Evolutionary conservation across 78 protist species (phyloP), one percentile per base, ranked within the genome.

Genomic region (Isochrysis galbana): DNA sequence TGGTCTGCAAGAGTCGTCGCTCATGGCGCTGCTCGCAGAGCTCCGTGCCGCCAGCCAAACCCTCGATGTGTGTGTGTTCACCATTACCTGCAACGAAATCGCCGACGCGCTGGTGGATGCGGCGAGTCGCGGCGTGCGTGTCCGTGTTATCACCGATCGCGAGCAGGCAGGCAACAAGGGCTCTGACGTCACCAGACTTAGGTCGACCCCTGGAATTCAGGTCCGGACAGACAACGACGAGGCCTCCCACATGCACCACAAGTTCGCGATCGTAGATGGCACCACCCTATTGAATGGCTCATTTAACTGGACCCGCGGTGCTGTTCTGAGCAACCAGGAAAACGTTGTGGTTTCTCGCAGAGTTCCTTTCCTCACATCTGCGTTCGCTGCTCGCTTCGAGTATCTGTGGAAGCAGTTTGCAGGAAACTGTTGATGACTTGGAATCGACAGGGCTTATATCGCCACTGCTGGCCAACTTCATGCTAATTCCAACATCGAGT

Each of bases 241-340:
- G 61, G 61, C 7, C 29, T 5, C 10, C 54, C 95, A 89, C 67
- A 93, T 93, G 95, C 95, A 93, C 78, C 93, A 93, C 92, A 93
- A 93, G 93, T 93, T 93, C 26, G 92, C 93, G n/a, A n/a, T 93
- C 36, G 69, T 93, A 21, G 95, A 93, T 48, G 34, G 41, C 70
- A 0, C 77, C n/a, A 23, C 67, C 11, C 36, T 90, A 7, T 39
- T 93, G 61, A 93, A 80, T 69, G 95, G 95, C 47, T 77, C 90
- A 21, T 82, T 93, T 84, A 93, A 93, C 74, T 93, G 95, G 95
- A 93, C 95, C 21, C 80, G 39, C 26, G n/a, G 34, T 0, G 95
- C 93, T 29, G 29, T 11, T 25, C 2, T 2, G 19, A 34, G 44
- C 80, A 89, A 93, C 91, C 5, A 61, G 41, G 95, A 93, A 90